Conservation (phyloP, 164 flowering plant species). For the Macadamia integrifolia region DNA sequence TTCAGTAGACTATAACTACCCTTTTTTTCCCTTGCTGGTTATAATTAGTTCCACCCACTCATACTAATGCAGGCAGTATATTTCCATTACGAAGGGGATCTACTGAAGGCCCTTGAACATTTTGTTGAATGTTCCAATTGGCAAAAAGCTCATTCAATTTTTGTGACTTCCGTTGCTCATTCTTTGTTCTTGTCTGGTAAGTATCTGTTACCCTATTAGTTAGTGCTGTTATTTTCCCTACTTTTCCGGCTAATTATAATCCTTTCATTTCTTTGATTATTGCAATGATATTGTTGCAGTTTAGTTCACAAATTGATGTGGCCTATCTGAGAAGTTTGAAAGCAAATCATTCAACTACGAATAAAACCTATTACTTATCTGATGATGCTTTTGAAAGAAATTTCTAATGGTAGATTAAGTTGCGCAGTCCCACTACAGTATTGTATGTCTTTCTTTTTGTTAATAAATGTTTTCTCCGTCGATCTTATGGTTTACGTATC, state of each 20-base stretch:
- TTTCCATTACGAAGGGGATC: slow-evolving; percentile 57
- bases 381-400: too few relatives aligned
- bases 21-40: background rate
- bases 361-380: too few relatives aligned
- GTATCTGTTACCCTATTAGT: background rate
- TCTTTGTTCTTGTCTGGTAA: slow-evolving; percentile 73
- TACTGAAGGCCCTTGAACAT: slow-evolving; percentile 66
- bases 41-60: slow-evolving; percentile 3
- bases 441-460: too few relatives aligned
- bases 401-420: too few relatives aligned
- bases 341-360: too few relatives aligned
- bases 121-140: slow-evolving; percentile 69
- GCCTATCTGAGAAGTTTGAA: too few relatives aligned
- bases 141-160: slow-evolving; percentile 89
- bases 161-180: slow-evolving; percentile 77
- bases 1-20: background rate
- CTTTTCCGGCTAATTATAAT: background rate
- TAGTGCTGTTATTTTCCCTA: background rate
- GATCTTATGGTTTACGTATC: too few relatives aligned
- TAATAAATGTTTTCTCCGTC: too few relatives aligned
- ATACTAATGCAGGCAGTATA: slow-evolving; percentile 68
- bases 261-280: background rate
- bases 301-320: too few relatives aligned
- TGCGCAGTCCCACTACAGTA: too few relatives aligned
- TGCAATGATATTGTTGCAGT: too few relatives aligned